A percentile compares a stretch with the other conserved stretches of the same genome.
These are phyloP conservation scores for Phaffomyces antillensis DNA, from an alignment of 805 yeast genomes.

Conservation along the genomic window DNA sequence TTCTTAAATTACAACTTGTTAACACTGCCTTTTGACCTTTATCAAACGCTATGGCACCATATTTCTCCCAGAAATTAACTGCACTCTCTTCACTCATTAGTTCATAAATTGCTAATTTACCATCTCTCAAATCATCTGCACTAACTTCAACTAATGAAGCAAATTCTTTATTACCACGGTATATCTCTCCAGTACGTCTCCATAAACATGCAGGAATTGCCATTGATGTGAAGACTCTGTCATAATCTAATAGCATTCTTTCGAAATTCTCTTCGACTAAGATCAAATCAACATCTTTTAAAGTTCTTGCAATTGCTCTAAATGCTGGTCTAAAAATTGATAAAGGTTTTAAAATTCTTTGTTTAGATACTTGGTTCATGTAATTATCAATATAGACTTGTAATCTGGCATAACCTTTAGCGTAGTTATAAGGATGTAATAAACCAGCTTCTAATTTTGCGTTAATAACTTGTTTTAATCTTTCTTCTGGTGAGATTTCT, in stretches of 20 bases:
- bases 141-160: slow-evolving; percentile 86
- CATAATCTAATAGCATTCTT: slow-evolving; percentile 87
- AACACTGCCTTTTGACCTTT: slow-evolving; percentile 92
- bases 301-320: slow-evolving; percentile 81
- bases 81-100: slow-evolving; percentile 94
- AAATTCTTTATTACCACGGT: slow-evolving; percentile 92
- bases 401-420: slow-evolving; percentile 83
- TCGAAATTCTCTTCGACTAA: slow-evolving; percentile 92
- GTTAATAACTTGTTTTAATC: slow-evolving; percentile 86
- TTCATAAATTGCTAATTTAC: slow-evolving; percentile 86
- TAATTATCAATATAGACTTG: slow-evolving; percentile 89
- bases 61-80: slow-evolving; percentile 95
- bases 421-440: slow-evolving; percentile 87
- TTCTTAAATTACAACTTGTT: slow-evolving; percentile 82
- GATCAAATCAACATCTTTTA: slow-evolving; percentile 86
- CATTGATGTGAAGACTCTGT: slow-evolving; percentile 93
- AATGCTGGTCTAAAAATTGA: slow-evolving; percentile 87
- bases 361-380: slow-evolving; percentile 79
- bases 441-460: slow-evolving; percentile 94
- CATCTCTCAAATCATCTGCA: slow-evolving; percentile 88
- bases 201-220: slow-evolving; percentile 96
- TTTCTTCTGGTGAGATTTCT: slow-evolving; percentile 88
- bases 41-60: slow-evolving; percentile 93
- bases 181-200: slow-evolving; percentile 96
- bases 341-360: slow-evolving; percentile 78